phyloP scores from a whole-genome alignment of 1,139 yeast genomes.

The Geotrichum australiense region DNA sequence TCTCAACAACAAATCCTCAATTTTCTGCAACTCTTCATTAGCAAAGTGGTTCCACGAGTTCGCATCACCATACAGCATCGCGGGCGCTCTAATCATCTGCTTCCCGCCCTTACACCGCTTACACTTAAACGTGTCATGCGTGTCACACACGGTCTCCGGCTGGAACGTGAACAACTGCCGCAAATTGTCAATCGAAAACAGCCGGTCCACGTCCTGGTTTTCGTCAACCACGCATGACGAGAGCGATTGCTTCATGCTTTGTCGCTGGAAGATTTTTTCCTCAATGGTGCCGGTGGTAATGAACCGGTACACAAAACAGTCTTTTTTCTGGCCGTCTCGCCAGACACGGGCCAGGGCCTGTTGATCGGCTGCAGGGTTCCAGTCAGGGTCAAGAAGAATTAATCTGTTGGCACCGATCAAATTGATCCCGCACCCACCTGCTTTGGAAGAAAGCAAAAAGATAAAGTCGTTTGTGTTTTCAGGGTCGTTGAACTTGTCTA shows the following conservation, averaged over 20 bases:
- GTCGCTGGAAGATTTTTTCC: constrained; percentile 93
- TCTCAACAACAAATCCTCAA: constrained; percentile 69
- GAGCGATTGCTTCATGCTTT: constrained; percentile 88
- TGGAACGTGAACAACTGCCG: constrained; percentile 69
- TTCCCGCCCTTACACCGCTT: constrained; percentile 68
- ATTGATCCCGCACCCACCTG: constrained; percentile 99
- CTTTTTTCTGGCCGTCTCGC: constrained; percentile 98
- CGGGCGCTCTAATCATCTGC: constrained; percentile 63
- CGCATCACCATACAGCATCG: constrained; percentile 96
- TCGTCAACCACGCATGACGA: constrained; percentile 97
- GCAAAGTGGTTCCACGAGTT: constrained; percentile 95
- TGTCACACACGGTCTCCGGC: constrained; percentile 68
- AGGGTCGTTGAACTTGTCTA: constrained; percentile 86
- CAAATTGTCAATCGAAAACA: constrained; percentile 76
- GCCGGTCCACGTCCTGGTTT: constrained; percentile 87
- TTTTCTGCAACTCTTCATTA: constrained; percentile 49
- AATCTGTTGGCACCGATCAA: constrained; percentile 92
- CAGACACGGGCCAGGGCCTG: constrained; percentile 97
- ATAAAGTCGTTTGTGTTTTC: constrained; percentile 73
- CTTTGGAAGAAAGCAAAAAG: constrained; percentile 84
- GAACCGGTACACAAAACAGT: constrained; percentile 88
- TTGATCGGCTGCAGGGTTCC: constrained; percentile 99
- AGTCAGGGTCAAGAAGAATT: constrained; percentile 88
- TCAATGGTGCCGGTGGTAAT: constrained; percentile 94
- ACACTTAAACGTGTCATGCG: constrained; percentile 90